Evolutionary conservation across 164 flowering plant genomes (phyloP), one percentile per base, ranked within the genome.

Genomic region (Houttuynia cordata): DNA sequence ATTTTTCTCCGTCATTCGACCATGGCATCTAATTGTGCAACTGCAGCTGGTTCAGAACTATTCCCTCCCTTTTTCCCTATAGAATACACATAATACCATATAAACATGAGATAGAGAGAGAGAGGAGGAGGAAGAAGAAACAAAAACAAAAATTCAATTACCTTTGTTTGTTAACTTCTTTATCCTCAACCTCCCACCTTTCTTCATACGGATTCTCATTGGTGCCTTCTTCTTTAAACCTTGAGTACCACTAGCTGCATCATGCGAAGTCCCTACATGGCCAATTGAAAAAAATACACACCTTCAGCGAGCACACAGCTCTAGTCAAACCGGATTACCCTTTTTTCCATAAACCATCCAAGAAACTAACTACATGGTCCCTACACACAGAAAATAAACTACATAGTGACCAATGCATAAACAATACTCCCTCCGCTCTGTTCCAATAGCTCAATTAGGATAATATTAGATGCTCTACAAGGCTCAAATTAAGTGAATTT

Each of bases 91-190:
- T 10, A 10, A 6, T 6, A 40, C 42, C 6, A 10, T 10, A 6
- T 40, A 40, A 6, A 10, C 8, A 40, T 6, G 10, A 40, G 42
- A 40, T 6, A 40, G 6, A 40, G 8, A 40, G 10, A 40, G 18
- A 21, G 17, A n/a, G 41, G n/a, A n/a, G n/a, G n/a, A n/a, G n/a
- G n/a, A n/a, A n/a, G n/a, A 14, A 53, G 24, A 12, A 8, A 34
- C 21, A 51, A 7, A 50, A 53, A 22, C n/a, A 60, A 18, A 14
- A 41, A 56, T 14, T 47, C 3, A 51, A 54, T 62, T 61, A 52
- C 76, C 76, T 67, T 67, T 62, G 21, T 70, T 53, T 59, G 59
- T 74, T 7, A 58, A 24, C 52, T 61, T 67, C 47, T 68, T 70
- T 21, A 74, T 42, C 63, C 64, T 65, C 52, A 74, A 64, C 68